Base-by-base conservation (phyloP, 2,329 filamentous ascomycete genomes). In the Aspergillus pseudoviridinutans region DNA sequence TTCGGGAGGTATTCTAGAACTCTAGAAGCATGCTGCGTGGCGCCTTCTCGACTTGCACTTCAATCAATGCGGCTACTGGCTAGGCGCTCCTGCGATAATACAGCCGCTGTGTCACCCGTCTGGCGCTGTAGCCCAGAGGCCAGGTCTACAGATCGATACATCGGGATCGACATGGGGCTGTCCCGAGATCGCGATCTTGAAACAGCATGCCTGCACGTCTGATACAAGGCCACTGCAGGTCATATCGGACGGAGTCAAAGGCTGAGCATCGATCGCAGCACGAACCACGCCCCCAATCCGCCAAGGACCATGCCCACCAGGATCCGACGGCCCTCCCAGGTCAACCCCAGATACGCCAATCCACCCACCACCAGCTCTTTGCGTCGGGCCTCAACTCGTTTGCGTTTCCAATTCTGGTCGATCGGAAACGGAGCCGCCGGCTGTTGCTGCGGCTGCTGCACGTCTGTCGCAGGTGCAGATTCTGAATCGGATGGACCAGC, bases 321-420 rank as follows among this genome's bases (percentile, higher is more conserved):
- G 51, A 80, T 55, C 6, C 69, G 71, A 54, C 76, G 77, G 3
- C 78, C 79, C 66, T 80, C 76, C 74, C 77, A 75, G 14, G 79
- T 81, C 64, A 76, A 61, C 20, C 66, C 75, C 28, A 87, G 68
- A 67, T 86, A 86, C 10, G 84, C 81, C 20, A 79, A 64, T 47
- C 82, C 71, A 10, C 87, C 87, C 2, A 87, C 81, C 24, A 82
- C 65, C 27, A 88, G 49, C 69, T 90, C 87, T 61, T 81, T 81
- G 46, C 74, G 76, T 55, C 85, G 79, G 8, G 86, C 87, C 47
- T 74, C 71, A 24, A 78, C 77, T 58, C 84, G 76, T 63, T 79
- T 78, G 32, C 73, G 66, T 65, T 76, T 79, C 86, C 85, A 89
- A 41, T 80, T 70, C 4, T 79, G 75, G 63, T 85, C 81, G 50